Evolutionary conservation across 75 land plant genomes (phyloP).

Genomic region (Selaginella tamariscina): DNA sequence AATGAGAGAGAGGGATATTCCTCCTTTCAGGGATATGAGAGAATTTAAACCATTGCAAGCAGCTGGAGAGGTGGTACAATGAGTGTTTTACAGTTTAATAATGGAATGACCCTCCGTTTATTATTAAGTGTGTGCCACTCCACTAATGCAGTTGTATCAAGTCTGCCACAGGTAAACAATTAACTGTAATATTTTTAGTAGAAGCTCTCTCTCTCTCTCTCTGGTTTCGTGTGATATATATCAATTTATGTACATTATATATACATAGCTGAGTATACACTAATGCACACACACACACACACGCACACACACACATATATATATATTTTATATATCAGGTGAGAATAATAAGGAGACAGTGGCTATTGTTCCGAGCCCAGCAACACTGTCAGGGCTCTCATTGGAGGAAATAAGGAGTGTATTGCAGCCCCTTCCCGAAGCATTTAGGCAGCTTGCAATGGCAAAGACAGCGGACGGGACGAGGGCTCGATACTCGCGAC

Average conservation of each 20-base stretch:
- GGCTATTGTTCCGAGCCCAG: not conserved
- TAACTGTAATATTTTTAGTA: too few relatives aligned
- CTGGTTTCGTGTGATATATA: too few relatives aligned
- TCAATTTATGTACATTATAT: too few relatives aligned
- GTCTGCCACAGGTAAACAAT: not conserved
- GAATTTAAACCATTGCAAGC: not conserved
- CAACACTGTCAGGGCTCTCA: not conserved
- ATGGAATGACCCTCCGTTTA: constrained; percentile 3
- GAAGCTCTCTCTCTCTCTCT: too few relatives aligned
- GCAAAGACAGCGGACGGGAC: constrained; percentile 95
- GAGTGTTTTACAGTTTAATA: constrained; percentile 11
- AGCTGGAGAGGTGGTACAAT: constrained; percentile 4
- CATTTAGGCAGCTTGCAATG: constrained; percentile 68
- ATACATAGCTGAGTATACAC: too few relatives aligned
- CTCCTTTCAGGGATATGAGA: not conserved
- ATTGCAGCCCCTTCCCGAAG: constrained; percentile 67
- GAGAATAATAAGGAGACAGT: not conserved
- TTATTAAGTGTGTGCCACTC: not conserved
- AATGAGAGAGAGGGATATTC: not conserved
- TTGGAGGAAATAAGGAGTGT: constrained; percentile 51
- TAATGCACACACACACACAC: too few relatives aligned
- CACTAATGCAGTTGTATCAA: not conserved
- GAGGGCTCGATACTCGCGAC: constrained; percentile 71
- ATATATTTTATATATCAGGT: too few relatives aligned
- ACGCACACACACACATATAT: too few relatives aligned